Evolutionary conservation across 2,329 filamentous ascomycete genomes (phyloP).

Genomic region (Aspergillus fijiensis): DNA sequence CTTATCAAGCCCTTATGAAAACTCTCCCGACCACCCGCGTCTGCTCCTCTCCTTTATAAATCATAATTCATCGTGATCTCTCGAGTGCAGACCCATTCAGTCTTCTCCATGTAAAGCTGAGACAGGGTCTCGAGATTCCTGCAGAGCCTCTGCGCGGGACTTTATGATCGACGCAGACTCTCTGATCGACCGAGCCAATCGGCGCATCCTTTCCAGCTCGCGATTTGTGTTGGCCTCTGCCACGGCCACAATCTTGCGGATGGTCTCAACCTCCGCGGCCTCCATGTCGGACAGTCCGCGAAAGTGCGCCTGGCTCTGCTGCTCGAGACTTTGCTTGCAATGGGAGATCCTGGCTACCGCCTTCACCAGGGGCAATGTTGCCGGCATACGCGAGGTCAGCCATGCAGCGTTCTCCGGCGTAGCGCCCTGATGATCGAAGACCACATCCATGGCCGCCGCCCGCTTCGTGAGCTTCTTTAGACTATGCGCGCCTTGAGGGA

Average conservation of each 20-base stretch:
- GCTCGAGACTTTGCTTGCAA: slow-evolving; percentile 16
- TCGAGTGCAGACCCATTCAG: background rate
- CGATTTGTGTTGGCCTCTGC: slow-evolving; percentile 22
- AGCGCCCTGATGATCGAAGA: slow-evolving; percentile 23
- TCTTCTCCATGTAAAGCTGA: background rate
- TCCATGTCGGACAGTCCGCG: slow-evolving; percentile 19
- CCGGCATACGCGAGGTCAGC: slow-evolving; percentile 19
- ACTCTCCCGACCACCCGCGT: too few species aligned
- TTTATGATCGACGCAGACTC: slow-evolving; percentile 18
- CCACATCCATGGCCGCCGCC: slow-evolving; percentile 22
- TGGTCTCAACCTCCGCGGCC: slow-evolving; percentile 23
- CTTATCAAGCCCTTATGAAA: background rate
- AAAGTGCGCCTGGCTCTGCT: slow-evolving; percentile 3
- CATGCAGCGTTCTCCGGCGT: slow-evolving; percentile 27
- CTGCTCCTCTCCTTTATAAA: too few species aligned
- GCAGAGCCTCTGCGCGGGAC: slow-evolving; percentile 13
- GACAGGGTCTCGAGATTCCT: background rate
- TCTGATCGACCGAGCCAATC: slow-evolving; percentile 16
- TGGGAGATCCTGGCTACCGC: slow-evolving; percentile 22
- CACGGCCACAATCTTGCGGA: slow-evolving; percentile 17
- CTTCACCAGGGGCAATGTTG: slow-evolving; percentile 24
- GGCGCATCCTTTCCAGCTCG: slow-evolving; percentile 21
- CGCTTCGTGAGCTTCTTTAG: slow-evolving; percentile 20
- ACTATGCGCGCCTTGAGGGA: slow-evolving; percentile 20
- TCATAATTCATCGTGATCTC: background rate